These are phyloP conservation scores for Mycena olivaceomarginata DNA, from an alignment of 768 basidiomycete species.

Conservation along the genomic window DNA sequence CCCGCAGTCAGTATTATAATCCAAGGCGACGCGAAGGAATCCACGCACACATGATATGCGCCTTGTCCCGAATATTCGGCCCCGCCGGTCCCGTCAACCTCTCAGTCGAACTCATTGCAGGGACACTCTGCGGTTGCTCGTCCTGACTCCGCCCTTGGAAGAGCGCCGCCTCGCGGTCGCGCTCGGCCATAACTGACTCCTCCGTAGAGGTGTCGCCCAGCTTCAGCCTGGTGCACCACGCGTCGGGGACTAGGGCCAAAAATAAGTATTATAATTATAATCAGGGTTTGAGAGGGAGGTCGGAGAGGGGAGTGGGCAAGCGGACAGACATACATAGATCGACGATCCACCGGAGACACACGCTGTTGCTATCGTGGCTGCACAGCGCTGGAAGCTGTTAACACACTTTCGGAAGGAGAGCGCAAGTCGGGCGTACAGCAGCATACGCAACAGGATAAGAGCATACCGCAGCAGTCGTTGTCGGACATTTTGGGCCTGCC, in stretches of 20 bases:
- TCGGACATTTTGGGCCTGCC: slow-evolving; percentile 25
- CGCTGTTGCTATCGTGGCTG: slow-evolving; percentile 14
- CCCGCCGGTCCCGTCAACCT: not conserved
- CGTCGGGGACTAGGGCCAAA: slow-evolving; percentile 4
- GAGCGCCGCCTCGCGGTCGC: slow-evolving; percentile 19
- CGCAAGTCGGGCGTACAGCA: slow-evolving; percentile 16
- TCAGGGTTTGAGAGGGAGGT: too few relatives aligned
- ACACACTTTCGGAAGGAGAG: not conserved
- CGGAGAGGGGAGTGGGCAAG: not conserved
- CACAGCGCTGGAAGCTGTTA: slow-evolving; percentile 10
- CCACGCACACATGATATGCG: slow-evolving; percentile 20
- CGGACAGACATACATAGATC: slow-evolving; percentile 10
- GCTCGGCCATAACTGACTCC: slow-evolving; percentile 2
- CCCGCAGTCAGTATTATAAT: not conserved
- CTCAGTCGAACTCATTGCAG: slow-evolving; percentile 5
- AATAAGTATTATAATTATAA: not conserved
- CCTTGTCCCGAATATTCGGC: slow-evolving; percentile 24
- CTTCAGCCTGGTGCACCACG: slow-evolving; percentile 15
- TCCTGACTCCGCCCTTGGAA: slow-evolving; percentile 11
- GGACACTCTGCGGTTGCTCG: slow-evolving; percentile 4
- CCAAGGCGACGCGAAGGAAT: not conserved
- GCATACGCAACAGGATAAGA: slow-evolving; percentile 28
- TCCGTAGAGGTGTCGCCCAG: slow-evolving; percentile 9
- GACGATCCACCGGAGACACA: not conserved
- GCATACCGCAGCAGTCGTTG: slow-evolving; percentile 26